These are phyloP conservation scores for Colletotrichum noveboracense DNA, from an alignment of 2,329 filamentous ascomycete genomes.

Conservation along the genomic window DNA sequence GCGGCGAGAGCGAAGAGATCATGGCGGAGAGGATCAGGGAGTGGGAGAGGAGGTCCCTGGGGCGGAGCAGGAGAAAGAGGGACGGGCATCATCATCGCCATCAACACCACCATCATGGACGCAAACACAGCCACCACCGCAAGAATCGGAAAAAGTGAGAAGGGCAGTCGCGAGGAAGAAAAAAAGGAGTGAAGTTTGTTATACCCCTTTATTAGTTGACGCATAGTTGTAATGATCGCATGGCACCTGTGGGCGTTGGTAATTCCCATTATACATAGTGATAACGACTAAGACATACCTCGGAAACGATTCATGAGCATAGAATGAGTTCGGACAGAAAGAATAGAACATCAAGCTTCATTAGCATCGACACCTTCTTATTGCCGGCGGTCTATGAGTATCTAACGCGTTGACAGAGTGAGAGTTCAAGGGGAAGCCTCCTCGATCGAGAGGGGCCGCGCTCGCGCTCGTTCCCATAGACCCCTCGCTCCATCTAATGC, in stretches of 20 bases:
- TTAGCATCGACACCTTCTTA: conserved; percentile 19
- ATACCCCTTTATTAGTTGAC: not conserved
- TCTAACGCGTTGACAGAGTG: conserved; percentile 12
- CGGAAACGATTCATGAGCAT: not conserved
- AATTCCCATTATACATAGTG: not conserved
- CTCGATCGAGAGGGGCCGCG: not conserved
- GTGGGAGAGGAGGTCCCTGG: not conserved
- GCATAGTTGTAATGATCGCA: not conserved
- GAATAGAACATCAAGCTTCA: conserved; percentile 9
- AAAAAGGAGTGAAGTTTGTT: not conserved
- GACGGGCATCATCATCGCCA: not conserved
- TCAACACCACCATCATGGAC: not conserved
- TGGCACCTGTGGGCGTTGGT: not conserved
- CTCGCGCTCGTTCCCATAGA: not conserved
- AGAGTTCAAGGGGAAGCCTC: not conserved
- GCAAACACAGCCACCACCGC: not conserved
- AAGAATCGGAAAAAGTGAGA: not conserved
- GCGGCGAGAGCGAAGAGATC: not conserved
- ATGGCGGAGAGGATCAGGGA: not conserved
- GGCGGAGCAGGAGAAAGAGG: not conserved
- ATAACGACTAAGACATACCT: not conserved
- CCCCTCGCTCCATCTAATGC: conserved; percentile 1
- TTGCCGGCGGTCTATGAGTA: conserved; percentile 21
- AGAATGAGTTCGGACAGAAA: not conserved
- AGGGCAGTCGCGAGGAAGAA: not conserved